phyloP scores from a whole-genome alignment of 2,329 filamentous ascomycete genomes.

The Fusarium liriodendri region DNA sequence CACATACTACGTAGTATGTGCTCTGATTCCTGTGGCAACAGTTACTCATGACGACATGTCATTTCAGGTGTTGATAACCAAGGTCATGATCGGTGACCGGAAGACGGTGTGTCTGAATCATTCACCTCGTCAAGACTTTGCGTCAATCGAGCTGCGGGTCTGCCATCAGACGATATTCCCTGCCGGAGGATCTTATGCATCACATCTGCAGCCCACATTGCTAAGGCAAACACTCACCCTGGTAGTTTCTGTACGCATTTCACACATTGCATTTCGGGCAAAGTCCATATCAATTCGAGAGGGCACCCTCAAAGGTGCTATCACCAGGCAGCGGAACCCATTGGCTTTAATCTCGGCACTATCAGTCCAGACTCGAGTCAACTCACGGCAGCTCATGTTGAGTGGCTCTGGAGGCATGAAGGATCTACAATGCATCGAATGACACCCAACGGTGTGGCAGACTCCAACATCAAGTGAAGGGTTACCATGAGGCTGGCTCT shows the following conservation, averaged over 20 bases:
- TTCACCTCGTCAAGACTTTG: constrained; percentile 1
- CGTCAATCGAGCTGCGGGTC: constrained; percentile 15
- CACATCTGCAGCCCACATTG: constrained; percentile 35
- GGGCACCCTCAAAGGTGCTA: neutral
- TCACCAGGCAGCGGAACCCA: neutral
- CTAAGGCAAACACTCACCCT: constrained; percentile 21
- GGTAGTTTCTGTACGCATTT: constrained; percentile 27
- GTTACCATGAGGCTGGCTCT: neutral
- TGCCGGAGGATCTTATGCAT: constrained; percentile 11
- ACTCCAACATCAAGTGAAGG: constrained; percentile 1
- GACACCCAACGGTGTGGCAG: neutral
- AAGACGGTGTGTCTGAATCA: constrained; percentile 36
- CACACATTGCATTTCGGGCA: constrained; percentile 33
- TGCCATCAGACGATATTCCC: constrained; percentile 31
- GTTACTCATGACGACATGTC: constrained; percentile 26
- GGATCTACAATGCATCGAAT: constrained; percentile 6
- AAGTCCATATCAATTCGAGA: constrained; percentile 18
- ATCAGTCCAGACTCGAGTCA: neutral
- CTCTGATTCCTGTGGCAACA: constrained; percentile 10
- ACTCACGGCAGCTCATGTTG: neutral
- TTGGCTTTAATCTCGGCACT: neutral
- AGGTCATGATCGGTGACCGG: constrained; percentile 4
- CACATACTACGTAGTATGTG: neutral
- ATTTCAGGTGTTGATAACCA: neutral
- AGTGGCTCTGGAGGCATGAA: neutral